These are phyloP conservation scores for Panicum virgatum DNA, from an alignment of 202 grass and related monocot species.

Conservation along the genomic window DNA sequence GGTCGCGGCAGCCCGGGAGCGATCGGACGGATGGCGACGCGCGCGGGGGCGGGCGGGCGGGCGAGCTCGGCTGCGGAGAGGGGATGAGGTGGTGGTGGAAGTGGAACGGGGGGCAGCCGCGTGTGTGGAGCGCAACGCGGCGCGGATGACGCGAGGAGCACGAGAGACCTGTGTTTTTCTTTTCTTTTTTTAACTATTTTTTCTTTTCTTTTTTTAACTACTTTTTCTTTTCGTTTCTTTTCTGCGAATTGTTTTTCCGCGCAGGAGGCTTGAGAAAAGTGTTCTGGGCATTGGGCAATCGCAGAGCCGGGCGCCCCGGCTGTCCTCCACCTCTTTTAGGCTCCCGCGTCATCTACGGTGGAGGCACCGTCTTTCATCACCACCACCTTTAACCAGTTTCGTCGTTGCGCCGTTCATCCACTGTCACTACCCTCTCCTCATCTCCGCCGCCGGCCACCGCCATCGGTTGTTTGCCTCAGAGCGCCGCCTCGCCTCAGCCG, in stretches of 20 bases:
- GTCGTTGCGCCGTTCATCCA: too few species aligned
- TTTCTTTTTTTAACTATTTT: not conserved
- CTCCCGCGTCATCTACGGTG: too few species aligned
- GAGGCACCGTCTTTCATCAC: too few species aligned
- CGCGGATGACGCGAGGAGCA: not conserved
- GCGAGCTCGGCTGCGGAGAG: not conserved
- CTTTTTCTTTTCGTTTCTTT: not conserved
- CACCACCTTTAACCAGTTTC: too few species aligned
- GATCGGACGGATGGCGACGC: slow-evolving; percentile 31
- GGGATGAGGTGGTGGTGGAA: slow-evolving; percentile 48
- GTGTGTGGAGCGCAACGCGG: slow-evolving; percentile 27
- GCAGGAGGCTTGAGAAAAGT: too few species aligned
- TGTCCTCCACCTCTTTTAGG: too few species aligned
- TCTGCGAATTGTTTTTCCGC: not conserved
- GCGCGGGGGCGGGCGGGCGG: not conserved
- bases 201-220: not conserved
- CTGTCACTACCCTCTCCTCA: too few species aligned
- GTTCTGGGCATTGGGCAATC: too few species aligned
- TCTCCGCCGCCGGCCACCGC: too few species aligned
- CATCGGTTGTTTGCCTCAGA: too few species aligned
- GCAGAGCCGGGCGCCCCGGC: too few species aligned
- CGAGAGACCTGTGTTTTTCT: not conserved
- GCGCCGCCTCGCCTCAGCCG: too few species aligned
- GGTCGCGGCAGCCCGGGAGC: slow-evolving; percentile 14
- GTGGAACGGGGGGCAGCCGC: not conserved